Evolutionary conservation across 78 protist genomes (phyloP).

Genomic region (Dictyostelium capitatum): DNA sequence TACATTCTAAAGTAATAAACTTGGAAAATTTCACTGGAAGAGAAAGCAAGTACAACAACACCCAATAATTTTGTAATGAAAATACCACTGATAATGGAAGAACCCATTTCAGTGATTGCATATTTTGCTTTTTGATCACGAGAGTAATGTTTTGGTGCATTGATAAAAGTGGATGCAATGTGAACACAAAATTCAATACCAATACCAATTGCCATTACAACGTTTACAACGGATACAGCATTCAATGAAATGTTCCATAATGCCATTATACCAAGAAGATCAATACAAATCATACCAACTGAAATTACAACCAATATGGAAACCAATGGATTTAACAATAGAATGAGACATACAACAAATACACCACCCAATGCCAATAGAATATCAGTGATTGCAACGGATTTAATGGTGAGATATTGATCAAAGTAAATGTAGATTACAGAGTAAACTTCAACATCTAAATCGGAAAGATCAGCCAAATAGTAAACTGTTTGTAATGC

Average conservation of each 20-base stretch:
- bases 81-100: conserved; percentile 82
- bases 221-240: conserved; percentile 89
- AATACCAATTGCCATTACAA: conserved; percentile 89
- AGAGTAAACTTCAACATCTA: conserved; percentile 69
- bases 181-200: conserved; percentile 91
- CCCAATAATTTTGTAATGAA: conserved; percentile 87
- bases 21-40: conserved; percentile 57
- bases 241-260: conserved; percentile 83
- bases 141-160: conserved; percentile 39
- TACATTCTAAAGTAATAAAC: conserved; percentile 90
- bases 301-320: conserved; percentile 61
- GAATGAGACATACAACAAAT: conserved; percentile 54
- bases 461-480: conserved; percentile 39
- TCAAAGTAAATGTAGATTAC: conserved; percentile 87
- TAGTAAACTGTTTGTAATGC: conserved; percentile 64
- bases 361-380: conserved; percentile 84
- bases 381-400: conserved; percentile 45
- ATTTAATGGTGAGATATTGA: conserved; percentile 75
- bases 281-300: conserved; percentile 78
- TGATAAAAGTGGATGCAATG: conserved; percentile 76
- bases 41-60: conserved; percentile 84
- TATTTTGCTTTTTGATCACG: conserved; percentile 59
- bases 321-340: conserved; percentile 46
- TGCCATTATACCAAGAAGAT: conserved; percentile 82
- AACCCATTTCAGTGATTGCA: conserved; percentile 86